These are phyloP conservation scores for Lichtheimia ornata DNA, from an alignment of 371 early-diverging fungal species.

Conservation along the genomic window DNA sequence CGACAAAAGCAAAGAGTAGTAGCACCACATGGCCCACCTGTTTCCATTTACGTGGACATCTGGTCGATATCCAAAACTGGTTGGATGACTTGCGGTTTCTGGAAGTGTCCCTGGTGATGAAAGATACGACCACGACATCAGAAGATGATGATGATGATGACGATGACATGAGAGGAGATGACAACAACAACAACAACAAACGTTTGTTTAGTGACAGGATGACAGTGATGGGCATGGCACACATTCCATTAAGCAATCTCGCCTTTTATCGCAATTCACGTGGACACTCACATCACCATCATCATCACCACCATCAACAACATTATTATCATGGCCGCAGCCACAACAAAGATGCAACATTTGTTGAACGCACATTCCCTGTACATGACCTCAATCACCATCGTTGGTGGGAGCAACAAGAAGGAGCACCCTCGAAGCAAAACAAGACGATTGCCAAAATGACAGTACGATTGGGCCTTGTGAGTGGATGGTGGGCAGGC, in stretches of 20 bases:
- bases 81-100: slow-evolving; percentile 24
- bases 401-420: slow-evolving; percentile 5
- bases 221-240: slow-evolving; percentile 27
- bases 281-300: background rate
- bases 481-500: slow-evolving; percentile 43
- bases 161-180: slow-evolving; percentile 17
- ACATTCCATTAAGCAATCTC: slow-evolving; percentile 26
- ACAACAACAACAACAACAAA: slow-evolving; percentile 6
- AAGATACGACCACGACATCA: too few species aligned
- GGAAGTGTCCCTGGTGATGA: slow-evolving; percentile 21
- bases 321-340: background rate
- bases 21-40: slow-evolving; percentile 19
- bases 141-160: too few species aligned
- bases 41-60: slow-evolving; percentile 39
- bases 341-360: background rate
- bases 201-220: slow-evolving; percentile 22
- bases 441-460: slow-evolving; percentile 35
- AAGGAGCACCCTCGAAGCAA: slow-evolving; percentile 12
- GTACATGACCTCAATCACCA: slow-evolving; percentile 23
- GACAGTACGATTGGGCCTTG: slow-evolving; percentile 36
- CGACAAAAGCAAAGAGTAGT: background rate
- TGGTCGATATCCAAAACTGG: slow-evolving; percentile 44
- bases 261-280: slow-evolving; percentile 17
- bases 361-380: slow-evolving; percentile 27
- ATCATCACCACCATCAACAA: slow-evolving; percentile 9